These are phyloP conservation scores for Penicillium pulvis DNA, from an alignment of 495 filamentous ascomycete genomes.

Conservation along the genomic window DNA sequence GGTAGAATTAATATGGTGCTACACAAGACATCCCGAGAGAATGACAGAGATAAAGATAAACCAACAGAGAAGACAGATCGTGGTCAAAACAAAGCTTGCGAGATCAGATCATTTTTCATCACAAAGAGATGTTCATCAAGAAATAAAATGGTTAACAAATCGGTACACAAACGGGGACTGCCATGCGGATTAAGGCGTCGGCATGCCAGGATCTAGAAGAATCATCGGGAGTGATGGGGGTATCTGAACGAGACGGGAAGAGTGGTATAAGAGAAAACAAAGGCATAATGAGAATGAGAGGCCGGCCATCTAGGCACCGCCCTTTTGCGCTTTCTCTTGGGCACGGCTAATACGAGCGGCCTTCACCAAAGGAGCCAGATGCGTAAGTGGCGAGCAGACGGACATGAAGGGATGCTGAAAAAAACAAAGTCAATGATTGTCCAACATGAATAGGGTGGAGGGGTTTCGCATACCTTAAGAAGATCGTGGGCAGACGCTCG, in stretches of 20 bases:
- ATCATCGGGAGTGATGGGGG: slow-evolving; percentile 40
- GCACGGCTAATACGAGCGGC: slow-evolving; percentile 80
- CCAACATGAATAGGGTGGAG: slow-evolving; percentile 4
- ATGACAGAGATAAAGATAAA: slow-evolving; percentile 2
- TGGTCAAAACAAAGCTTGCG: slow-evolving; percentile 12
- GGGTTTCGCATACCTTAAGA: slow-evolving; percentile 64
- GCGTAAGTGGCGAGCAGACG: slow-evolving; percentile 69
- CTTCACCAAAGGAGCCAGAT: slow-evolving; percentile 81
- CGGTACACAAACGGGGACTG: slow-evolving; percentile 22
- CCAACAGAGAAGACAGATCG: slow-evolving; percentile 7
- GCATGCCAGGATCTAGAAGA: slow-evolving; percentile 37
- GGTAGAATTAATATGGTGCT: slow-evolving; percentile 6
- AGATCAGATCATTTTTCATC: slow-evolving; percentile 30
- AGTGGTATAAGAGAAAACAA: slow-evolving; percentile 26
- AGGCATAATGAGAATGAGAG: background rate
- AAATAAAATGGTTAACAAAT: slow-evolving; percentile 18
- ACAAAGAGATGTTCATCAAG: slow-evolving; percentile 23
- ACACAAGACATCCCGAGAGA: background rate
- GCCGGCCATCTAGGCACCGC: slow-evolving; percentile 35
- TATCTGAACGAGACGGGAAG: slow-evolving; percentile 46
- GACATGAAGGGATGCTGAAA: slow-evolving; percentile 87
- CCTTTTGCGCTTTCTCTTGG: slow-evolving; percentile 78
- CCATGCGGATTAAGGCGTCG: slow-evolving; percentile 20
- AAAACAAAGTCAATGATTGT: slow-evolving; percentile 30
- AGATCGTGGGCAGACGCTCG: slow-evolving; percentile 91